phyloP scores from a whole-genome alignment of 148 eudicot genomes.

The Selenicereus undatus region DNA sequence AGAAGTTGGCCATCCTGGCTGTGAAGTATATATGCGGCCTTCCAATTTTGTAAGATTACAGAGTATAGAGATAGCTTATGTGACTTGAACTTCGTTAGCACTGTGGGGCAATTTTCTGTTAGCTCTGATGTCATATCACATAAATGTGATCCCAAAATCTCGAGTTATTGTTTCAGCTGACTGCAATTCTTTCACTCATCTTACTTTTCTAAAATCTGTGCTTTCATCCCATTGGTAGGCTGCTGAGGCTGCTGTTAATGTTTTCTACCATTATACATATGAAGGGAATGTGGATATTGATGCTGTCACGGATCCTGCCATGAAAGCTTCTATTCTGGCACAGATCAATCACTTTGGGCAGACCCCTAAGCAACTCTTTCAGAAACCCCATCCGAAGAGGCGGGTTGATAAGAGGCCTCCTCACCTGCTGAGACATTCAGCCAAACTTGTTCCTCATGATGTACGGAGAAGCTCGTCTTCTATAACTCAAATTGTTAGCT shows the following conservation, averaged over 20 bases:
- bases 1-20: background rate
- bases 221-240: constrained; percentile 50
- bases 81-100: background rate
- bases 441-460: constrained; percentile 57
- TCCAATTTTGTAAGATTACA: background rate
- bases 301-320: constrained; percentile 84
- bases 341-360: constrained; percentile 99
- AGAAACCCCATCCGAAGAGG: constrained; percentile 78
- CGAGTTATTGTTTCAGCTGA: background rate
- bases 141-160: background rate
- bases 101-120: background rate
- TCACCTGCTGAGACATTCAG: constrained; percentile 70
- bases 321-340: constrained; percentile 97
- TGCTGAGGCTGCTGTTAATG: constrained; percentile 94
- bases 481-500: constrained; percentile 62
- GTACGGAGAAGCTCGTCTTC: constrained; percentile 63
- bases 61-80: background rate
- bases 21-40: background rate
- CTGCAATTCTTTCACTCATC: background rate
- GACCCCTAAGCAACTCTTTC: constrained; percentile 92
- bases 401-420: constrained; percentile 50
- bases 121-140: background rate
- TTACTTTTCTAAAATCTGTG: constrained; percentile 13
- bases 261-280: constrained; percentile 95
- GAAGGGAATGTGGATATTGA: constrained; percentile 97